phyloP scores from a whole-genome alignment of 225 moss, liverwort and hornwort genomes.

The Thuidium tamariscinum region DNA sequence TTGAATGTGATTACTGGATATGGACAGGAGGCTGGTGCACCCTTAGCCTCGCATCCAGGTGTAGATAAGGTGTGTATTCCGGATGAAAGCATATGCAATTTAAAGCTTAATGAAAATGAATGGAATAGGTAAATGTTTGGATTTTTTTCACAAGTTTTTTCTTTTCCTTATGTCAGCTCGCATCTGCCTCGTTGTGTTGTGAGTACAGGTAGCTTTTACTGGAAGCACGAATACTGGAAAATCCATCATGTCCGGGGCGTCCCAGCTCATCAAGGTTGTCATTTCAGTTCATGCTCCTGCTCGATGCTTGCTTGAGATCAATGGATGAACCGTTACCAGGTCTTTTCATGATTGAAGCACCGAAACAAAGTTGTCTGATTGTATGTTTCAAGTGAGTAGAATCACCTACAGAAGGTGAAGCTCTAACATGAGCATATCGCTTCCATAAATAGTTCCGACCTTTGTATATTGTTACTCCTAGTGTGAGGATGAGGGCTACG shows the following conservation, averaged over 20 bases:
- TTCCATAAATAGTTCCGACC: not conserved
- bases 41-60: conserved; percentile 71
- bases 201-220: conserved; percentile 75
- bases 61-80: conserved; percentile 60
- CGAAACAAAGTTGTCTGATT: not conserved
- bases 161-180: not conserved
- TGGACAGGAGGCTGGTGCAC: conserved; percentile 74
- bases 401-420: not conserved
- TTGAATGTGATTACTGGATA: conserved; percentile 82
- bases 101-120: not conserved
- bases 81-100: not conserved
- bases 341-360: not conserved
- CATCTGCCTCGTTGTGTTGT: not conserved
- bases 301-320: not conserved
- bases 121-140: not conserved
- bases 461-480: not conserved
- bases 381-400: not conserved
- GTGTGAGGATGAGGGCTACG: not conserved
- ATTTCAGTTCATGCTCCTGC: not conserved
- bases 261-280: conserved; percentile 68
- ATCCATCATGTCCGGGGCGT: conserved; percentile 74
- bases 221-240: conserved; percentile 87
- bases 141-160: not conserved
- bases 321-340: not conserved
- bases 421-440: not conserved